Conservation (phyloP, 2,329 filamentous ascomycete species). For the Neodidymelliopsis sp. region DNA sequence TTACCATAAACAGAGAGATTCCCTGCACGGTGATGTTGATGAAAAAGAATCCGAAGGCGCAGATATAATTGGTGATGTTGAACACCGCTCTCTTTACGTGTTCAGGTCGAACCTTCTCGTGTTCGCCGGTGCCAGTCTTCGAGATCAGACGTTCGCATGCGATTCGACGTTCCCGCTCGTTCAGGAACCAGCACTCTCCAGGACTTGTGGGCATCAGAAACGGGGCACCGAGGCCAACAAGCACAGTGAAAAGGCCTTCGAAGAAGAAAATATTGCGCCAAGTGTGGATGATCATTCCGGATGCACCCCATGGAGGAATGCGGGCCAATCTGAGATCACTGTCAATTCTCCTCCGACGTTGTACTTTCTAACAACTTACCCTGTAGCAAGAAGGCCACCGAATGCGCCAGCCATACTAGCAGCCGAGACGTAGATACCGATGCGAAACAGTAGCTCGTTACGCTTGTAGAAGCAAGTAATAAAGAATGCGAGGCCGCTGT, state of each 20-base stretch:
- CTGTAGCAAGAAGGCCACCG: conserved; percentile 64
- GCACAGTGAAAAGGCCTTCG: conserved; percentile 63
- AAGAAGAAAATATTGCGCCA: conserved; percentile 66
- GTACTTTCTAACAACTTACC: conserved; percentile 42
- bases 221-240: conserved; percentile 58
- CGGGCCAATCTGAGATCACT: conserved; percentile 34
- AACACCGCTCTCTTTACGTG: conserved; percentile 61
- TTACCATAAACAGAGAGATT: conserved; percentile 50
- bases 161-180: conserved; percentile 62
- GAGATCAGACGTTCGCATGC: conserved; percentile 60
- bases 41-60: conserved; percentile 65
- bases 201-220: conserved; percentile 62
- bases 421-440: conserved; percentile 64
- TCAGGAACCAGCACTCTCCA: conserved; percentile 59
- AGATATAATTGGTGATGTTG: conserved; percentile 67
- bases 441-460: conserved; percentile 62
- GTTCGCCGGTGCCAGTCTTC: conserved; percentile 57
- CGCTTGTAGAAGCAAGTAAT: conserved; percentile 65
- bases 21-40: conserved; percentile 68
- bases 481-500: conserved; percentile 62
- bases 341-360: conserved; percentile 3
- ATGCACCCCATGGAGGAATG: conserved; percentile 62
- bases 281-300: conserved; percentile 54
- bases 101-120: conserved; percentile 57
- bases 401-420: conserved; percentile 65